Percentiles rank a stretch among this genome's conserved stretches.
phyloP scores from a whole-genome alignment of 768 basidiomycete species.

The Boletus eberwhitei region DNA sequence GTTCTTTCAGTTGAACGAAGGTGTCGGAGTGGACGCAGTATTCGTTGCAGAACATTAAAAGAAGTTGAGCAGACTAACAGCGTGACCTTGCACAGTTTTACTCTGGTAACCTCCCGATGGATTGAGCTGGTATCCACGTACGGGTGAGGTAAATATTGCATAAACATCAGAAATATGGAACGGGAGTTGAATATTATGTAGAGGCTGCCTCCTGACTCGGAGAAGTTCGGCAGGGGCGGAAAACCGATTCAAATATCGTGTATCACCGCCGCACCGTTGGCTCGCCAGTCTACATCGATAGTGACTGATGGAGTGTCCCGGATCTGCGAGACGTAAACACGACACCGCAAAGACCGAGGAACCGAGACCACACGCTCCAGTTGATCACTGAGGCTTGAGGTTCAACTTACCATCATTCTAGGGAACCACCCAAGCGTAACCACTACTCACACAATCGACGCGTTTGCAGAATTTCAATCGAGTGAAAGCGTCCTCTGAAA shows the following conservation, averaged over 20 bases:
- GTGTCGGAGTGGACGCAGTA: conserved; percentile 43
- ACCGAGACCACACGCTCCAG: too few species aligned
- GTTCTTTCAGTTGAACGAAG: conserved; percentile 43
- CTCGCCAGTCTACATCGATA: background rate
- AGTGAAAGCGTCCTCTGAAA: too few species aligned
- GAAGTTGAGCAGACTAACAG: conserved; percentile 39
- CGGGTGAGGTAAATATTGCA: conserved; percentile 28
- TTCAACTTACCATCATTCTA: too few species aligned
- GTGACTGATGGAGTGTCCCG: too few species aligned
- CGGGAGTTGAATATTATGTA: conserved; percentile 27
- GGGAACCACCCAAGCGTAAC: too few species aligned
- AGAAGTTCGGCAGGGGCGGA: background rate
- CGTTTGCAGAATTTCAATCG: too few species aligned
- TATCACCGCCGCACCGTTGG: background rate
- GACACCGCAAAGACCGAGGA: too few species aligned
- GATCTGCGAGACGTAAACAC: too few species aligned
- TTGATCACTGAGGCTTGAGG: too few species aligned
- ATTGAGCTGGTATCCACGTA: conserved; percentile 40
- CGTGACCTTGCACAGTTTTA: conserved; percentile 10
- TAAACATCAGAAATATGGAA: conserved; percentile 51
- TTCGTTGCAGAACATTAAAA: conserved; percentile 60
- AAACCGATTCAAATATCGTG: background rate
- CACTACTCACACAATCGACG: too few species aligned
- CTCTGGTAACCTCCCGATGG: conserved; percentile 32
- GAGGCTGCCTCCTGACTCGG: background rate